Percentiles rank a stretch among this genome's conserved stretches.
Conservation (phyloP, 192 early-diverging fungal genomes). For the Chytriomyces hyalinus region DNA sequence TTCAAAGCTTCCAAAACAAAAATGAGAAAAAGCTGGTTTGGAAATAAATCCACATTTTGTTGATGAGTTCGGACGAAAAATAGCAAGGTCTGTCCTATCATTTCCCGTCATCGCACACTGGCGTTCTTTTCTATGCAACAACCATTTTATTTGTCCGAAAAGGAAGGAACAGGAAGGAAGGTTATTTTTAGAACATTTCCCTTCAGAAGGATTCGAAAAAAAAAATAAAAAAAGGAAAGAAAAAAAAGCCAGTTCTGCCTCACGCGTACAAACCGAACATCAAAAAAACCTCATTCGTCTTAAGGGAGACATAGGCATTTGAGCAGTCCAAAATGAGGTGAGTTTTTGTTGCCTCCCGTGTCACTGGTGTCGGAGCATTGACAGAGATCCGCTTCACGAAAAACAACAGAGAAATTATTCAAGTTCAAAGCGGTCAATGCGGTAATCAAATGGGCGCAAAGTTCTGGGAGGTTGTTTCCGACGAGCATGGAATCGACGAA, state of each 20-base stretch:
- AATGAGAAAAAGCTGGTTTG: too few relatives aligned
- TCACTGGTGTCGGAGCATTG: neutral
- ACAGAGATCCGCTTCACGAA: neutral
- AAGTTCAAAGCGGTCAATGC: conserved; percentile 94
- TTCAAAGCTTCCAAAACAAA: neutral
- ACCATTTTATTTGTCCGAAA: neutral
- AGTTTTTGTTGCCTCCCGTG: too few relatives aligned
- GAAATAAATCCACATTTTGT: too few relatives aligned
- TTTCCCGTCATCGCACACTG: neutral
- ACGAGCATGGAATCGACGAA: conserved; percentile 87
- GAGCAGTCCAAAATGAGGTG: neutral
- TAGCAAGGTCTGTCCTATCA: neutral
- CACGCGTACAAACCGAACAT: too few relatives aligned
- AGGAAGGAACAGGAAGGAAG: neutral
- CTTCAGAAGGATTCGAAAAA: neutral
- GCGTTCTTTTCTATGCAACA: neutral
- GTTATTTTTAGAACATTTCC: neutral
- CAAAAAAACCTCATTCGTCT: too few relatives aligned
- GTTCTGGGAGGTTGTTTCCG: conserved; percentile 94
- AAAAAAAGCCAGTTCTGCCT: too few relatives aligned
- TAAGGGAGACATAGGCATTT: too few relatives aligned
- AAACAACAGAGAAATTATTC: conserved; percentile 82
- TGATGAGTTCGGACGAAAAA: conserved; percentile 1
- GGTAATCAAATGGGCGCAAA: conserved; percentile 88
- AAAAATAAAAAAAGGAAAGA: neutral